phyloP scores from a whole-genome alignment of 495 filamentous ascomycete species.

The Emericellopsis terricola region DNA sequence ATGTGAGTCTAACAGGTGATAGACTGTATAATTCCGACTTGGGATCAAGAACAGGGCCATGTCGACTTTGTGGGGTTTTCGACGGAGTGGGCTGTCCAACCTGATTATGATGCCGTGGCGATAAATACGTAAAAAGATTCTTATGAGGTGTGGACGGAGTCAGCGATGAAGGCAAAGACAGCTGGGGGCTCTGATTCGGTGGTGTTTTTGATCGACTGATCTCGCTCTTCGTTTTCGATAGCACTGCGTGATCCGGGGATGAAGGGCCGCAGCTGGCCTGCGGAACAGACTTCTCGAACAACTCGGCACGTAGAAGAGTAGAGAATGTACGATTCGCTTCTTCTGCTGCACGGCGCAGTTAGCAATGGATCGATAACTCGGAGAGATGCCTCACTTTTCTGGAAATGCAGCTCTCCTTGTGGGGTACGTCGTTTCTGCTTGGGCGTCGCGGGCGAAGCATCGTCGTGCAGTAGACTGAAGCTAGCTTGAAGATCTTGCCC shows the following conservation, averaged over 20 bases:
- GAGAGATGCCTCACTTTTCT: slow-evolving; percentile 49
- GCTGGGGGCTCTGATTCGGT: slow-evolving; percentile 41
- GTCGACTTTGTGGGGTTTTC: slow-evolving; percentile 72
- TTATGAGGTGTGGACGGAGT: slow-evolving; percentile 93
- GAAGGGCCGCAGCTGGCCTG: slow-evolving; percentile 52
- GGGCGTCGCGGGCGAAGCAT: slow-evolving; percentile 79
- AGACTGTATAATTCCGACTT: slow-evolving; percentile 84
- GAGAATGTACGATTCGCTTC: slow-evolving; percentile 89
- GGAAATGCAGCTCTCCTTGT: slow-evolving; percentile 82
- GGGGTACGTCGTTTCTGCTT: slow-evolving; percentile 68
- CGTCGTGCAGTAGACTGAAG: slow-evolving; percentile 77
- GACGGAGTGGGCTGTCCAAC: slow-evolving; percentile 66
- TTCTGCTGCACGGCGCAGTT: slow-evolving; percentile 40
- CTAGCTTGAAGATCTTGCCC: slow-evolving; percentile 87
- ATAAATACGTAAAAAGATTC: slow-evolving; percentile 87
- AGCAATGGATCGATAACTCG: slow-evolving; percentile 11
- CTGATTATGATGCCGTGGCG: slow-evolving; percentile 47
- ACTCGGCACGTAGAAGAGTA: slow-evolving; percentile 69
- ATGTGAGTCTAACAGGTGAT: slow-evolving; percentile 77
- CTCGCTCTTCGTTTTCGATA: slow-evolving; percentile 34
- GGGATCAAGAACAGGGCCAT: slow-evolving; percentile 70
- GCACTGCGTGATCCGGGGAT: slow-evolving; percentile 42
- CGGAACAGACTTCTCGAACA: slow-evolving; percentile 80
- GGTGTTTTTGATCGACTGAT: slow-evolving; percentile 62
- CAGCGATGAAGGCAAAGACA: slow-evolving; percentile 43